Evolutionary conservation across 2,329 filamentous ascomycete species (phyloP), one percentile per base, ranked within the genome.

Genomic region (Claviceps capensis): DNA sequence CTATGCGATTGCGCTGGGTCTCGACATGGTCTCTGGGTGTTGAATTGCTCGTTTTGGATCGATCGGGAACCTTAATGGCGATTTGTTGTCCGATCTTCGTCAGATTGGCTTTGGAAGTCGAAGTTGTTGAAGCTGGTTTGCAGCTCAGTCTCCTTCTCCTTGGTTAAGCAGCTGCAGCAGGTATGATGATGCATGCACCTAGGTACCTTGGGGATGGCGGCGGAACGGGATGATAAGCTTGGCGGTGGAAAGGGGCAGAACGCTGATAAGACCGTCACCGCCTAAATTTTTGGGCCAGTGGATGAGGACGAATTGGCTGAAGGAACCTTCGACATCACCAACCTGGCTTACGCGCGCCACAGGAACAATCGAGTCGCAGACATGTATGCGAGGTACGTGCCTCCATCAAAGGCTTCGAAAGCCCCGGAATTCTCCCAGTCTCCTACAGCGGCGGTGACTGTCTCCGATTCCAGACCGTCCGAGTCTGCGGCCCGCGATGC

Each of bases 301-400:
- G 17, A n/a, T 4, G 16, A 8, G 16, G 16, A 42, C 17, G 40
- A 17, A 8, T 42, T 22, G 17, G 17, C 41, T 42, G 17, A 42
- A 5, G 17, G 41, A 16, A 16, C 19, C 22, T 7, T 14, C 5
- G 42, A 16, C 22, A 26, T 14, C 2, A 44, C 13, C 41, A 43
- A 14, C 19, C 17, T n/a, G 11, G 19, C 11, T 23, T 23, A 22
- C 11, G 41, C 41, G 19, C 30, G 13, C 37, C 38, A 49, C 19
- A 48, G 7, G 47, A 30, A 6, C 16, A 37, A 44, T 22, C 4
- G 40, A n/a, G 2, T 49, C 34, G 30, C 50, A 54, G 61, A 11
- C 26, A 70, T 70, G 68, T 72, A 74, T 58, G 65, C 71, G 47
- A 65, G 72, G 56, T 74, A 74, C 53, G 60, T 74, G 16, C 71